These are phyloP conservation scores for Penicillium goetzii DNA, from an alignment of 495 filamentous ascomycete species.

Conservation along the genomic window DNA sequence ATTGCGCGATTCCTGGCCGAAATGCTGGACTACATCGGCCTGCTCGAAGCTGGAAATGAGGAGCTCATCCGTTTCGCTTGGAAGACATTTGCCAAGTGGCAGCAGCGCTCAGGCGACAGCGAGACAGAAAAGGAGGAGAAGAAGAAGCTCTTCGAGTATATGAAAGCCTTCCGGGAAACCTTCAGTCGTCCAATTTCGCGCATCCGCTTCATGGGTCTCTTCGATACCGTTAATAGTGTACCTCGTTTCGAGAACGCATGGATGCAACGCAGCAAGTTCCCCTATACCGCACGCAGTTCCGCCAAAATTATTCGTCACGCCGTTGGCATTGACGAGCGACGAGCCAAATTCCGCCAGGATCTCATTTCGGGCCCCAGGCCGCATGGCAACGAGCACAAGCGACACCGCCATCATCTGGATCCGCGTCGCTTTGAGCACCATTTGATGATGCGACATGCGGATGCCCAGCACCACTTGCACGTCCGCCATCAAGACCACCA, in stretches of 20 bases:
- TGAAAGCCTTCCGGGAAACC: conserved; percentile 84
- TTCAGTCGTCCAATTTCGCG: conserved; percentile 77
- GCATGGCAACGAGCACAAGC: conserved; percentile 35
- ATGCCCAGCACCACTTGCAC: conserved; percentile 29
- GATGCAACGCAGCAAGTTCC: conserved; percentile 82
- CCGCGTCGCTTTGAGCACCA: conserved; percentile 29
- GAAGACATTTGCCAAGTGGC: conserved; percentile 88
- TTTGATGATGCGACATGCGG: conserved; percentile 23
- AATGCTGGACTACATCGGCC: conserved; percentile 83
- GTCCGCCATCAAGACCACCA: conserved; percentile 25
- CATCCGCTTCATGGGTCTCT: conserved; percentile 59
- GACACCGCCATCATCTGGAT: conserved; percentile 41
- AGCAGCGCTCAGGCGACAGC: conserved; percentile 63
- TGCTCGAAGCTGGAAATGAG: conserved; percentile 83
- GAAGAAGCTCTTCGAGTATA: conserved; percentile 71
- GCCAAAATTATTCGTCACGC: conserved; percentile 73
- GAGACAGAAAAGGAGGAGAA: conserved; percentile 61
- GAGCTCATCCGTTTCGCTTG: conserved; percentile 84
- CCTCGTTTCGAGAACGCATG: conserved; percentile 81
- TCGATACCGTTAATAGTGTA: conserved; percentile 74
- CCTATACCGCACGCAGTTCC: conserved; percentile 78
- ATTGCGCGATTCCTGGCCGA: conserved; percentile 84
- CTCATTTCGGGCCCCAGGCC: conserved; percentile 64
- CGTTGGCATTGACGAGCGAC: conserved; percentile 77
- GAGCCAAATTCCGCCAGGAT: conserved; percentile 71